These are phyloP conservation scores for Reutealis trisperma DNA, from an alignment of 345 rosid genomes.

Conservation along the genomic window DNA sequence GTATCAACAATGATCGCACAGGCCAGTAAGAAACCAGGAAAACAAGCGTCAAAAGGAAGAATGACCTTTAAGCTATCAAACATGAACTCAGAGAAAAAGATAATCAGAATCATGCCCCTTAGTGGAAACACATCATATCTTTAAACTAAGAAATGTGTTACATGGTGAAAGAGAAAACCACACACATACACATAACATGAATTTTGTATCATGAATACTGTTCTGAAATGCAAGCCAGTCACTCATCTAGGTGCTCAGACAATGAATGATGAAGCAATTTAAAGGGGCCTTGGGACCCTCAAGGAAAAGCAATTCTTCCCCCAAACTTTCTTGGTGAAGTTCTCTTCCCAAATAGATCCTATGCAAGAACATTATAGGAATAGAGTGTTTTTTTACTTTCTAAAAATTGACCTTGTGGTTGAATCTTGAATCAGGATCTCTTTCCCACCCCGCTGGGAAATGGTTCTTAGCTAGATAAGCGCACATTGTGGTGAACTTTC, in stretches of 20 bases:
- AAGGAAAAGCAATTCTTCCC: neutral
- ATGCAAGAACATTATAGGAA: no score
- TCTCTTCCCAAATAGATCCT: no score
- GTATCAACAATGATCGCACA: conserved; percentile 26
- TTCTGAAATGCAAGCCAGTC: neutral
- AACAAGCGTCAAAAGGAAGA: neutral
- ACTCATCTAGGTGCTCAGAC: neutral
- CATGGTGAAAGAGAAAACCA: neutral
- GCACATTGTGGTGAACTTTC: no score
- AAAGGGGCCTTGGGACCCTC: neutral
- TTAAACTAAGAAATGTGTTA: no score
- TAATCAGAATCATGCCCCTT: neutral
- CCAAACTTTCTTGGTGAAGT: no score
- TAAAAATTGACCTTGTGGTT: no score
- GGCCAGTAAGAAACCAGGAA: neutral
- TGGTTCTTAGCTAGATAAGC: no score
- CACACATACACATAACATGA: neutral
- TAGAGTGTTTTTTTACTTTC: no score
- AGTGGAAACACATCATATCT: neutral
- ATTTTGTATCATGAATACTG: neutral
- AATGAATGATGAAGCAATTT: neutral
- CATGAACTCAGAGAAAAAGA: neutral
- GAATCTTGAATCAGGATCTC: no score
- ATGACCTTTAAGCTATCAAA: neutral
- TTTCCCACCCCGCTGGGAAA: no score